Evolutionary conservation across 148 eudicot genomes (phyloP).

Genomic region (Heliamphora exappendiculata): DNA sequence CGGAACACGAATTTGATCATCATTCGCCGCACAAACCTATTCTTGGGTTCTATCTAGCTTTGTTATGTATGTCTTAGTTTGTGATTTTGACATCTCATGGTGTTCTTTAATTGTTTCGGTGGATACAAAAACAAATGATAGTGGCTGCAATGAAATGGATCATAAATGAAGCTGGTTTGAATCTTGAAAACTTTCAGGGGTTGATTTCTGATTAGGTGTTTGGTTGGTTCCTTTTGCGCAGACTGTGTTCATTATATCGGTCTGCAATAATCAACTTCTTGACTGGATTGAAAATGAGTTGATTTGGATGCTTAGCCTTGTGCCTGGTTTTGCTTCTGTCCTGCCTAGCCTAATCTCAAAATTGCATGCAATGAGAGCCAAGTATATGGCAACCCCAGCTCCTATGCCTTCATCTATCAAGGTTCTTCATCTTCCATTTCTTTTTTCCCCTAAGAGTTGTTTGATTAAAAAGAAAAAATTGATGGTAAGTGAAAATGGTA

Average conservation of each 20-base stretch:
- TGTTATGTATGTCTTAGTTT: too few relatives aligned
- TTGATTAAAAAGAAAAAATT: too few relatives aligned
- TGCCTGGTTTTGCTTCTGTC: constrained; percentile 65
- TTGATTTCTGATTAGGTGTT: too few relatives aligned
- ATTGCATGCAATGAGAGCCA: constrained; percentile 72
- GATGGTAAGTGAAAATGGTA: too few relatives aligned
- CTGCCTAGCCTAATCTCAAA: constrained; percentile 58
- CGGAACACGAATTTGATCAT: too few relatives aligned
- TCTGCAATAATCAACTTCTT: constrained; percentile 95
- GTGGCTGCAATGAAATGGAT: too few relatives aligned
- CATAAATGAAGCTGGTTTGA: background rate
- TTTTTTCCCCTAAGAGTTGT: too few relatives aligned
- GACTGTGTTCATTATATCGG: constrained; percentile 84
- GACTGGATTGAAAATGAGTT: constrained; percentile 91
- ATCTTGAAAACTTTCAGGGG: background rate
- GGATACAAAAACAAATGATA: too few relatives aligned
- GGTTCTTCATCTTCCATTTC: constrained; percentile 39
- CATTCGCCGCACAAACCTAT: too few relatives aligned
- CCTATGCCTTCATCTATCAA: constrained; percentile 47
- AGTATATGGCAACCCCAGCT: constrained; percentile 64
- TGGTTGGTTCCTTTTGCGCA: constrained; percentile 34
- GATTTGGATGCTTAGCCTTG: constrained; percentile 68
- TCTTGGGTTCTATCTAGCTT: too few relatives aligned
- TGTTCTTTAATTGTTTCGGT: too few relatives aligned
- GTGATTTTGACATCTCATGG: too few relatives aligned